phyloP scores from a whole-genome alignment of 78 protist genomes.

The Fonticula alba region DNA sequence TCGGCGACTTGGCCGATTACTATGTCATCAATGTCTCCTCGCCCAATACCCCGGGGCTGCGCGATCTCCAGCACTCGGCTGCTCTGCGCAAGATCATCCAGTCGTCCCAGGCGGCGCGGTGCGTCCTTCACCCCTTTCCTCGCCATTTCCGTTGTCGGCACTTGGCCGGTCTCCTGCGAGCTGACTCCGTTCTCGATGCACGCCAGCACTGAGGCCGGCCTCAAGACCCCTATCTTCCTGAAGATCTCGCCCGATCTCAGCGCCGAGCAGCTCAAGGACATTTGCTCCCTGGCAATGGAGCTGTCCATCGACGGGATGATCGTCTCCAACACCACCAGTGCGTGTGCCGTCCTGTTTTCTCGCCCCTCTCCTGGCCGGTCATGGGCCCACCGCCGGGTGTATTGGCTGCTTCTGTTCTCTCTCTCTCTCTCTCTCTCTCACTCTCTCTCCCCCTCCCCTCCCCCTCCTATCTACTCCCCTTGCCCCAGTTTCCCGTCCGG shows the following conservation, averaged over 20 bases:
- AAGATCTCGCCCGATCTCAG: constrained; percentile 64
- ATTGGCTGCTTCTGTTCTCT: no score
- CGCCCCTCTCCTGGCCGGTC: not conserved
- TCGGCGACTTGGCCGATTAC: constrained; percentile 38
- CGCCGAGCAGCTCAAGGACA: constrained; percentile 18
- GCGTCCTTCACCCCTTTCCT: no score
- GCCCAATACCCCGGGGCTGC: constrained; percentile 66
- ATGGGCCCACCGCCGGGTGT: no score
- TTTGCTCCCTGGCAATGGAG: constrained; percentile 19
- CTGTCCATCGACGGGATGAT: constrained; percentile 41
- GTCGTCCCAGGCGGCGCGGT: not conserved
- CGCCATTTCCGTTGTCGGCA: no score
- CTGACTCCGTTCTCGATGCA: not conserved
- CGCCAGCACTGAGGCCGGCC: not conserved
- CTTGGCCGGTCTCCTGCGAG: not conserved
- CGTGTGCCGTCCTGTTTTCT: constrained; percentile 10
- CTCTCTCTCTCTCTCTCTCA: no score
- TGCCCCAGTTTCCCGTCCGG: not conserved
- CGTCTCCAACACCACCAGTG: constrained; percentile 52
- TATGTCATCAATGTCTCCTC: constrained; percentile 56
- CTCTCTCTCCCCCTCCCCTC: no score
- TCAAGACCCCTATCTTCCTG: constrained; percentile 58
- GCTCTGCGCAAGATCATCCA: not conserved
- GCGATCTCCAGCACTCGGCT: constrained; percentile 30
- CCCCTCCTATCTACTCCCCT: no score